Conservation (phyloP, 2,329 filamentous ascomycete genomes). For the Fusarium tuaranense region DNA sequence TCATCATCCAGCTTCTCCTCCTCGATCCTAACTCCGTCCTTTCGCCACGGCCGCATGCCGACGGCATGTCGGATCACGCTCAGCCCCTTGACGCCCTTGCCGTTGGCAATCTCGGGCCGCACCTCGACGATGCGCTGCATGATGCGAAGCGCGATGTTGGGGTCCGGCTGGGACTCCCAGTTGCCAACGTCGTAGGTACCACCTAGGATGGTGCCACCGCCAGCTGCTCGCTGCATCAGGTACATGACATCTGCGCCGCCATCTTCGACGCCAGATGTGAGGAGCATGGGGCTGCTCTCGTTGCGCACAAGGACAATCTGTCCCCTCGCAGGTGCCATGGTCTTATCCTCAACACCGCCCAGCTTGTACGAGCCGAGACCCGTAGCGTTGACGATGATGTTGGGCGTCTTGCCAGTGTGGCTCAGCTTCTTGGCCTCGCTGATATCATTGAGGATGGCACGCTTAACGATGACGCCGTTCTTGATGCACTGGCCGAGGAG, state of each 20-base stretch:
- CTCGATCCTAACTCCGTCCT: constrained; percentile 81
- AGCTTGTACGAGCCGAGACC: constrained; percentile 81
- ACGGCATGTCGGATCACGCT: constrained; percentile 85
- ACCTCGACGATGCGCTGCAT: constrained; percentile 80
- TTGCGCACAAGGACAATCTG: constrained; percentile 89
- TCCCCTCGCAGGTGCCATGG: constrained; percentile 81
- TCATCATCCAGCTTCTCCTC: constrained; percentile 63
- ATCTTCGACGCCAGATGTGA: constrained; percentile 79
- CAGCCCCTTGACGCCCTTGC: constrained; percentile 78
- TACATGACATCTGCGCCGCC: constrained; percentile 80
- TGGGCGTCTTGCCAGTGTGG: constrained; percentile 68
- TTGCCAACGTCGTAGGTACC: constrained; percentile 84
- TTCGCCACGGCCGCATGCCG: constrained; percentile 80
- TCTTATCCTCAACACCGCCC: constrained; percentile 82
- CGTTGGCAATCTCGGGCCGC: constrained; percentile 72
- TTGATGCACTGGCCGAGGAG: constrained; percentile 83
- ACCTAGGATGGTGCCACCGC: constrained; percentile 88
- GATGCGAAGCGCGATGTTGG: constrained; percentile 82
- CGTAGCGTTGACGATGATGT: constrained; percentile 86
- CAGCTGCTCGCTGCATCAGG: constrained; percentile 82
- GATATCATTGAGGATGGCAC: constrained; percentile 76
- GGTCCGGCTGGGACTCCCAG: constrained; percentile 84
- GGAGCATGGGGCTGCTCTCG: constrained; percentile 76
- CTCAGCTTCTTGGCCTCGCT: constrained; percentile 68
- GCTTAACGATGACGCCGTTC: constrained; percentile 76